Evolutionary conservation across 2,329 filamentous ascomycete genomes (phyloP), one percentile per base, ranked within the genome.

Genomic region (Capronia epimyces): DNA sequence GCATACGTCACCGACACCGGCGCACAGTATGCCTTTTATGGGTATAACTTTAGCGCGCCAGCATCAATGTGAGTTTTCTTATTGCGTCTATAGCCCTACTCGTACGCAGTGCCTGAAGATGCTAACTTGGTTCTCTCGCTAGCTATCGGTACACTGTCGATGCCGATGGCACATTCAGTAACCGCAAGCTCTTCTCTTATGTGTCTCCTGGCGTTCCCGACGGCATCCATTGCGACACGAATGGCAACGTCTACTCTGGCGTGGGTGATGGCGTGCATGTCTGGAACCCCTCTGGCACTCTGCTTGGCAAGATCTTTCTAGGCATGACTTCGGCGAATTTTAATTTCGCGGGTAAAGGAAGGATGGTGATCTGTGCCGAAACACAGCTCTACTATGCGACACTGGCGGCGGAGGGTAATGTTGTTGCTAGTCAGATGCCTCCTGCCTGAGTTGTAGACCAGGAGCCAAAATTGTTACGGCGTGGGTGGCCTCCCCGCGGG

Each of bases 231-330:
- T 71, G 72, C 34, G 78, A 81, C 57, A 68, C 67, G 1, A 58
- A 72, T 2, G 78, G 78, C 2, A 80, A 81, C 60, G 72, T 81
- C 1, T 81, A 78, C 64, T 70, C 72, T 21, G 77, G 74, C 0
- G 78, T 75, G 52, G 75, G 74, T 0, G 77, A 80, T 59, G 78
- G 78, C 0, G 65, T 81, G 16, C 71, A 79, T 51, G 70, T 81
- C 7, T 82, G 77, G 75, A 72, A 69, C 49, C 62, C 70, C 0
- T 69, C 69, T 0, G 78, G 77, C 1, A 69, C 62, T 2, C 59
- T 78, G 15, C 72, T 85, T 58, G 69, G 75, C 2, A 84, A 83
- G 66, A 78, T 84, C 40, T 75, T 75, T 49, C 46, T 64, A 18
- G 61, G 61, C 21, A 57, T 52, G 10, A 63, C 62, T 3, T 58